phyloP scores from a whole-genome alignment of 164 flowering plant genomes.

The Hamamelis virginiana region DNA sequence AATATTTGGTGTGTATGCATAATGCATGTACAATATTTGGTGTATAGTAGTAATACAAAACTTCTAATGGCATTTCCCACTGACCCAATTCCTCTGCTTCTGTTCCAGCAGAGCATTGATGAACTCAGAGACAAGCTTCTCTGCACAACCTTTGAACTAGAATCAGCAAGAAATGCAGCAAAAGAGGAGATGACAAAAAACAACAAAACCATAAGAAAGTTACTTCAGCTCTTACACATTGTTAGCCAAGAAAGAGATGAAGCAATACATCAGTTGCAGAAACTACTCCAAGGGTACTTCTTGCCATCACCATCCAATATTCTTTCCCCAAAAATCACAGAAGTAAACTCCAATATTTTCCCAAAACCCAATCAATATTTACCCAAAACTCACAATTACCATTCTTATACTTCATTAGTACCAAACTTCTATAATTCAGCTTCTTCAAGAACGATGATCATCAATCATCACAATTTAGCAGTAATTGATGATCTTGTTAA shows the following conservation, averaged over 20 bases:
- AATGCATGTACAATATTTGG: no score
- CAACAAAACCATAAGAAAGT: neutral
- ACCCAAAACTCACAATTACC: neutral
- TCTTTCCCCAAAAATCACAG: neutral
- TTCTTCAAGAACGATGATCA: neutral
- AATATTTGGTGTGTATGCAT: no score
- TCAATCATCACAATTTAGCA: neutral
- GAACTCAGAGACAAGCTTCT: neutral
- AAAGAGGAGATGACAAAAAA: neutral
- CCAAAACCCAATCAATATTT: neutral
- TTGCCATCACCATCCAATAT: neutral
- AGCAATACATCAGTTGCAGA: conserved; percentile 10
- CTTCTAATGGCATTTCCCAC: no score
- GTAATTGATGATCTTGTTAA: neutral
- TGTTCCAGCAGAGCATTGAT: neutral
- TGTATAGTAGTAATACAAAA: no score
- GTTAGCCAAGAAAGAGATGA: conserved; percentile 22
- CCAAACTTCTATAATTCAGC: neutral
- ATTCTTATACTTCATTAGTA: neutral
- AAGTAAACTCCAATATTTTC: neutral
- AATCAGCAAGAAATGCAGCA: neutral
- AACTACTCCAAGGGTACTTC: neutral
- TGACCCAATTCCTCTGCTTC: no score
- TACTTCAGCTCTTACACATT: neutral
- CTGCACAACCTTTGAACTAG: neutral